A percentile compares a stretch with the other conserved stretches of the same genome.
These are phyloP conservation scores for Pseudisothecium myosuroides DNA, from an alignment of 225 moss, liverwort and hornwort species.

Conservation along the genomic window DNA sequence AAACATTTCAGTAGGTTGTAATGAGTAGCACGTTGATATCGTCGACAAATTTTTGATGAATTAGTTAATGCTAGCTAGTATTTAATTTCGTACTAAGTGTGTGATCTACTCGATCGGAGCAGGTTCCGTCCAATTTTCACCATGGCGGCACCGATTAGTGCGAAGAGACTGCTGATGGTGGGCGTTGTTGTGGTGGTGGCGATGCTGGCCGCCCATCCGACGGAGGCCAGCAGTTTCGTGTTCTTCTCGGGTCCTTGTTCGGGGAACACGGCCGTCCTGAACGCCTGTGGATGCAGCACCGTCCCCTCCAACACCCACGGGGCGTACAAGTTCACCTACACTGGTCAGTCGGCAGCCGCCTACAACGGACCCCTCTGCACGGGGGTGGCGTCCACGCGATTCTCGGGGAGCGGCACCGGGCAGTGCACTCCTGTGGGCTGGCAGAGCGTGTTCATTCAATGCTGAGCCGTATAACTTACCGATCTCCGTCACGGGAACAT, in stretches of 20 bases:
- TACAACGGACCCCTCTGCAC: not conserved
- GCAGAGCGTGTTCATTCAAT: constrained; percentile 10
- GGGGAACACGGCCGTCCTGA: not conserved
- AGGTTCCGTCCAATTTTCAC: not conserved
- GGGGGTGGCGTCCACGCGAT: not conserved
- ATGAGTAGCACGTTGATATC: too few relatives aligned
- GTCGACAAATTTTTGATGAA: not conserved
- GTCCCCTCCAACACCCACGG: not conserved
- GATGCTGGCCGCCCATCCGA: not conserved
- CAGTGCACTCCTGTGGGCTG: not conserved
- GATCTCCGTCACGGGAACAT: not conserved
- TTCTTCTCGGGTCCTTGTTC: not conserved
- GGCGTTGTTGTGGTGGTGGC: not conserved
- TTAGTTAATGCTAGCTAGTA: not conserved
- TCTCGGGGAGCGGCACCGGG: not conserved
- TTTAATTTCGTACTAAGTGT: not conserved
- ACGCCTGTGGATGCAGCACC: not conserved
- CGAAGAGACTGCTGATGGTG: not conserved
- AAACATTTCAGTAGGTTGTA: not conserved
- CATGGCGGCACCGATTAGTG: not conserved
- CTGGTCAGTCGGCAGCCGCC: not conserved
- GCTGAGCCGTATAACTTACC: not conserved
- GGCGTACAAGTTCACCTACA: not conserved
- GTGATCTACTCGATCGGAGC: not conserved
- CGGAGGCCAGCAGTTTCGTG: not conserved